phyloP scores from a whole-genome alignment of 2,329 filamentous ascomycete species.

The Hypoxylon sp. region DNA sequence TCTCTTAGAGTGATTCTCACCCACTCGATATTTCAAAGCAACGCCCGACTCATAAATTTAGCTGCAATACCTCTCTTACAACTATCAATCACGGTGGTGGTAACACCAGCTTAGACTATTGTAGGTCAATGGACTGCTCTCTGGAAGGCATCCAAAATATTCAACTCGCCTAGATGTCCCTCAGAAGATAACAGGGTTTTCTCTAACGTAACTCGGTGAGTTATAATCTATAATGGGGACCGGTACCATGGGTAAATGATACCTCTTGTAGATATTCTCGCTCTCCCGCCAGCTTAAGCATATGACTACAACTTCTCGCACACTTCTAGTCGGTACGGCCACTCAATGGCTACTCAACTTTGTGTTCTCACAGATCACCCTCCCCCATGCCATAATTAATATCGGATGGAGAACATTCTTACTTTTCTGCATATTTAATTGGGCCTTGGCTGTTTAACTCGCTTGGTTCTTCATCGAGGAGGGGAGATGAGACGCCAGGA shows the following conservation, averaged over 20 bases:
- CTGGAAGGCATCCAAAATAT: constrained; percentile 8
- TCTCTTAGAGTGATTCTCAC: background rate
- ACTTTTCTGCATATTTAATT: constrained; percentile 47
- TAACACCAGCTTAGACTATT: constrained; percentile 64
- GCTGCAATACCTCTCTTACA: background rate
- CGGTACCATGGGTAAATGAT: constrained; percentile 59
- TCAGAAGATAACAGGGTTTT: constrained; percentile 55
- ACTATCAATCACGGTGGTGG: constrained; percentile 48
- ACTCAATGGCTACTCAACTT: constrained; percentile 67
- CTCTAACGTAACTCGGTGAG: constrained; percentile 58
- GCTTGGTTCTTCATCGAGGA: constrained; percentile 31
- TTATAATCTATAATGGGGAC: constrained; percentile 65
- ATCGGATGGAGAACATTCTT: constrained; percentile 62
- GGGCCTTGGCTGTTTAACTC: constrained; percentile 25
- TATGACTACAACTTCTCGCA: background rate
- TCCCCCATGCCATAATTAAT: constrained; percentile 60
- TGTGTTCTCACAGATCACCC: constrained; percentile 61
- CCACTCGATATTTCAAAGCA: background rate
- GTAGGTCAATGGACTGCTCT: constrained; percentile 37
- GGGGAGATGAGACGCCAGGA: constrained; percentile 14
- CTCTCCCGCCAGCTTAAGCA: background rate
- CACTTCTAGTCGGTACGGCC: constrained; percentile 55
- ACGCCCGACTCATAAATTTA: too few relatives aligned
- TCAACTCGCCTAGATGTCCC: constrained; percentile 55
- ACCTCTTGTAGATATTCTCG: constrained; percentile 8